Percentiles rank a stretch among this genome's conserved stretches.
Conservation (phyloP, 2,329 filamentous ascomycete species). For the Aureobasidium sp. region DNA sequence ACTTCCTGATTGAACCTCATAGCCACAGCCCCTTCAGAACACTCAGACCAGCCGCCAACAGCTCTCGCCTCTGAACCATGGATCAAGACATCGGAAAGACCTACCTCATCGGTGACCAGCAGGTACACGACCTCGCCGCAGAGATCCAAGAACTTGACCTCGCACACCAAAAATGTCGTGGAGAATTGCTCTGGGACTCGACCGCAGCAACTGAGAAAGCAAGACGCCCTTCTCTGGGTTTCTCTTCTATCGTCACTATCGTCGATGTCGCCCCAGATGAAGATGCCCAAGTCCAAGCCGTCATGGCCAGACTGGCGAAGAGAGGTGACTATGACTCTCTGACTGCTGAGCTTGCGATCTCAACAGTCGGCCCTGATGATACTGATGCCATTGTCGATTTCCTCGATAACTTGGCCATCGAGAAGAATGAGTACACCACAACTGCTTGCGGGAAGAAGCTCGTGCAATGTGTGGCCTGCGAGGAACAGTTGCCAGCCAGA, state of each 20-base stretch:
- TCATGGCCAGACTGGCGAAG: neutral
- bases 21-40: too few relatives aligned
- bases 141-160: too few relatives aligned
- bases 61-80: too few relatives aligned
- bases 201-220: too few relatives aligned
- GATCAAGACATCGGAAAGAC: too few relatives aligned
- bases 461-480: neutral
- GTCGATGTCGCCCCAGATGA: neutral
- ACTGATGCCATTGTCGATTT: neutral
- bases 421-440: neutral
- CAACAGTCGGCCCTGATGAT: neutral
- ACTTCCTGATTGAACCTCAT: too few relatives aligned
- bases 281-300: neutral
- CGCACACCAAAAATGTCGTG: neutral
- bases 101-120: too few relatives aligned
- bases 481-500: neutral
- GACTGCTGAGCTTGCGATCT: neutral
- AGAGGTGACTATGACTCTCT: neutral
- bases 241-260: neutral
- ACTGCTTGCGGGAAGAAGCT: neutral
- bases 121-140: too few relatives aligned
- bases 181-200: neutral
- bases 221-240: neutral
- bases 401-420: neutral
- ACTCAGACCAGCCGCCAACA: too few relatives aligned